Base-by-base conservation (phyloP, 352 stramenopile species). In the Phytophthora vignae region DNA sequence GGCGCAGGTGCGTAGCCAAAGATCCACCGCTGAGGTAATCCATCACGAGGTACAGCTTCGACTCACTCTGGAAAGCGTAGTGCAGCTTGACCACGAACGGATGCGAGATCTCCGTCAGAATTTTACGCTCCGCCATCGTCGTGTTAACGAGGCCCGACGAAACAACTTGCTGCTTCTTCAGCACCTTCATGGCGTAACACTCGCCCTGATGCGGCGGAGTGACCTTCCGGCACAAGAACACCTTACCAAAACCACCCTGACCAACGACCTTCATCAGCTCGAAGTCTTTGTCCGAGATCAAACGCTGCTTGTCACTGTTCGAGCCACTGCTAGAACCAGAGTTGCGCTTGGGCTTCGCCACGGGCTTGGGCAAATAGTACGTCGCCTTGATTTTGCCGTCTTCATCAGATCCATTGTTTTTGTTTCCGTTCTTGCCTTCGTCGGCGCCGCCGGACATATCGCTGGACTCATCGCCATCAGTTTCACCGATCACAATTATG, bases 101-200 rank as follows among this genome's bases (percentile, higher is more conserved):
- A 64, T 98, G 94, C 6, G 79, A 77, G 60, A 98, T 98, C 67
- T 98, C 90, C 8, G 85, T 97, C 48, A 98, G 69, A 61, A 98
- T 98, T 48, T 92, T 87, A 59, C 94, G 90, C 79, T 98, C 94
- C 0, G 92, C 91, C 90, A 97, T 98, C 15, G 94, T 98, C 42
- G 96, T 97, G 75, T 98, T 97, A 21, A 98, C 90, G 6, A 98
- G 87, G 2, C 91, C 90, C 44, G 91, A 98, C 33, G 90, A 96
- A 48, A 96, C 87, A 22, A 98, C 88, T 50, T 97, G 87, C 55
- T 95, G 85, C 74, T 98, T 98, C 78, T 98, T 98, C 59, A 98
- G 74, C 50, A 98, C 93, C 73, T 99, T 99, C 90, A 99, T 98
- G 3, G 98, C 98, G 77, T 99, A 99, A 74, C 98, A 98, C 71